These are phyloP conservation scores for Phytophthora hibernalis DNA, from an alignment of 352 stramenopile genomes.

Conservation along the genomic window DNA sequence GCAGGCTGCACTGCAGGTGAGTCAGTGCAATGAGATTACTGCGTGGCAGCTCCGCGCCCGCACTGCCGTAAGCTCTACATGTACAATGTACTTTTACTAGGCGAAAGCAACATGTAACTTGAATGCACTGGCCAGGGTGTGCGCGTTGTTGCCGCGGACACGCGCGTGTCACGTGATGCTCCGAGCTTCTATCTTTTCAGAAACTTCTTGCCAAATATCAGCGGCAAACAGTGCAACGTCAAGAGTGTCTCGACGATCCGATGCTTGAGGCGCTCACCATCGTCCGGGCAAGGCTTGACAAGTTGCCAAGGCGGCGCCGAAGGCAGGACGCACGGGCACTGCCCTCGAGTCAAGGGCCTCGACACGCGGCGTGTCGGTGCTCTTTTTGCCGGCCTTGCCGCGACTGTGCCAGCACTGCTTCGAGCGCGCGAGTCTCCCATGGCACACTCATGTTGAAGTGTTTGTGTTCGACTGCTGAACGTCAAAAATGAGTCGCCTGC, in stretches of 20 bases:
- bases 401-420: too few species aligned
- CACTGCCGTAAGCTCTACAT: background rate
- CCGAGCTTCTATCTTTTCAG: conserved; percentile 25
- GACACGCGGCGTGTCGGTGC: background rate
- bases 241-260: conserved; percentile 25
- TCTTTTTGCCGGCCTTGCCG: too few species aligned
- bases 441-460: background rate
- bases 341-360: too few species aligned
- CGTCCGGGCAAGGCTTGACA: background rate
- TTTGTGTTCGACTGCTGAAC: background rate
- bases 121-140: too few species aligned
- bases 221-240: conserved; percentile 12
- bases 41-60: too few species aligned
- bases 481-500: background rate
- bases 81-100: too few species aligned
- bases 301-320: background rate
- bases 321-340: background rate
- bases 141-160: too few species aligned
- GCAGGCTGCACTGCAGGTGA: background rate
- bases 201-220: conserved; percentile 28
- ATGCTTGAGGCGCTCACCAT: conserved; percentile 10
- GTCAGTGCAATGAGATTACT: background rate
- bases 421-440: too few species aligned
- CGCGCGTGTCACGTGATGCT: conserved; percentile 19
- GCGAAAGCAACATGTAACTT: too few species aligned